phyloP scores from a whole-genome alignment of 257 asterid species.

The Ilex asprella region DNA sequence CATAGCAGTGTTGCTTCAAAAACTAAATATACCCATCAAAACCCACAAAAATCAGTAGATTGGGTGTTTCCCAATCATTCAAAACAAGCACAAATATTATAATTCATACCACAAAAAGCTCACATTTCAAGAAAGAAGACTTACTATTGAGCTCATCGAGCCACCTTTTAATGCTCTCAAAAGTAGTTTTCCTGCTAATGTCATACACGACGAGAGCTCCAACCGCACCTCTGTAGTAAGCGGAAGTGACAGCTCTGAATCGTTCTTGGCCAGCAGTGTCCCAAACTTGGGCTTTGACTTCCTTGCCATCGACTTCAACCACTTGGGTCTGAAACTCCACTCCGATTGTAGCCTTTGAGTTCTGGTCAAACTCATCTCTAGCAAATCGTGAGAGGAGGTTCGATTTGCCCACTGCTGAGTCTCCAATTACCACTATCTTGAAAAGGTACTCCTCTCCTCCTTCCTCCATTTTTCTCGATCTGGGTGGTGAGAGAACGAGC shows the following conservation, averaged over 20 bases:
- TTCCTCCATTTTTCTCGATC: constrained; percentile 29
- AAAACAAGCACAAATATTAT: too few species aligned
- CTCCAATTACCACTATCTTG: constrained; percentile 74
- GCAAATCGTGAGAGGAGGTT: constrained; percentile 74
- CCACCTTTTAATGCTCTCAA: constrained; percentile 53
- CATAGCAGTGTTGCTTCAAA: too few species aligned
- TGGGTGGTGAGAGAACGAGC: background rate
- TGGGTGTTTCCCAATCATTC: too few species aligned
- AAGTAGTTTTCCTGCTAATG: constrained; percentile 46
- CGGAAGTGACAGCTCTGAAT: constrained; percentile 74
- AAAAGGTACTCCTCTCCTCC: constrained; percentile 62
- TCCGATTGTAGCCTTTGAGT: constrained; percentile 74
- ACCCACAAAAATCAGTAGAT: too few species aligned
- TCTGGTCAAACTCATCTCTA: constrained; percentile 60
- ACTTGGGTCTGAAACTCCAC: constrained; percentile 84
- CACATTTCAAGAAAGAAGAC: constrained; percentile 5
- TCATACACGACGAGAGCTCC: constrained; percentile 69
- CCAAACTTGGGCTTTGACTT: constrained; percentile 80
- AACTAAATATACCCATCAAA: too few species aligned
- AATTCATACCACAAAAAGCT: background rate
- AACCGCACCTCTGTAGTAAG: constrained; percentile 72
- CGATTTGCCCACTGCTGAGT: constrained; percentile 83
- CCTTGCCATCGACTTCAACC: constrained; percentile 60
- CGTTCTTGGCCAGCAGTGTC: constrained; percentile 91
- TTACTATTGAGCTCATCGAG: constrained; percentile 65